These are phyloP conservation scores for Lippia alba DNA, from an alignment of 305 asterid species.

Conservation along the genomic window DNA sequence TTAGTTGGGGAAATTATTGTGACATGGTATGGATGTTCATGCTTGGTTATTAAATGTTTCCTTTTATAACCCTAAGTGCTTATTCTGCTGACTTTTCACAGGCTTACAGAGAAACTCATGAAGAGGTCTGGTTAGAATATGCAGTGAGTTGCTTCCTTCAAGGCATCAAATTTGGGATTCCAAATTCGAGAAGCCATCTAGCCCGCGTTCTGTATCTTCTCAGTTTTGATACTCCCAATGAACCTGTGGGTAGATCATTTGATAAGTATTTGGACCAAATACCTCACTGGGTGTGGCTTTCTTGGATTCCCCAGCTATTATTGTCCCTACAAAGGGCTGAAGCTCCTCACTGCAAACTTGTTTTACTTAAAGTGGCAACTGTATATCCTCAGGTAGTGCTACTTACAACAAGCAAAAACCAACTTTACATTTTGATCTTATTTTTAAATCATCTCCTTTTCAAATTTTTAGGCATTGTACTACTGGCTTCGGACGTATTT, in stretches of 20 bases:
- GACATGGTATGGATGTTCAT: constrained; percentile 75
- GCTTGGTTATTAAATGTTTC: constrained; percentile 20
- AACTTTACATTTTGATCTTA: constrained; percentile 17
- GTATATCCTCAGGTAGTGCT: constrained; percentile 90
- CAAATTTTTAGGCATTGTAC: constrained; percentile 78
- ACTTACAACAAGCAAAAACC: constrained; percentile 21
- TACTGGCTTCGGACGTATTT: constrained; percentile 99
- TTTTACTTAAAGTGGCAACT: constrained; percentile 86
- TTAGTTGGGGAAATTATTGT: constrained; percentile 99
- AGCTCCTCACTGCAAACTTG: constrained; percentile 97
- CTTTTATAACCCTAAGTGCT: constrained; percentile 29
- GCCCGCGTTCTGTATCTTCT: constrained; percentile 98
- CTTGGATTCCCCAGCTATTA: constrained; percentile 98
- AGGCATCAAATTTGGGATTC: constrained; percentile 92
- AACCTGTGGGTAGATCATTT: constrained; percentile 93
- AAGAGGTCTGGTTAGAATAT: constrained; percentile 94
- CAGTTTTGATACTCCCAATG: constrained; percentile 95
- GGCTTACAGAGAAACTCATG: constrained; percentile 94
- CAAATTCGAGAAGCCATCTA: constrained; percentile 97
- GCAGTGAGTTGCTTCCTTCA: constrained; percentile 99
- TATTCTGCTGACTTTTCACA: constrained; percentile 43
- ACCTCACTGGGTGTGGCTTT: constrained; percentile 99
- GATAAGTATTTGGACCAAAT: constrained; percentile 92
- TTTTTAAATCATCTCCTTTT: constrained; percentile 29
- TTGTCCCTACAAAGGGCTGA: constrained; percentile 94